These are phyloP conservation scores for Rhodotorula paludigena DNA, from an alignment of 768 basidiomycete species.

Conservation along the genomic window DNA sequence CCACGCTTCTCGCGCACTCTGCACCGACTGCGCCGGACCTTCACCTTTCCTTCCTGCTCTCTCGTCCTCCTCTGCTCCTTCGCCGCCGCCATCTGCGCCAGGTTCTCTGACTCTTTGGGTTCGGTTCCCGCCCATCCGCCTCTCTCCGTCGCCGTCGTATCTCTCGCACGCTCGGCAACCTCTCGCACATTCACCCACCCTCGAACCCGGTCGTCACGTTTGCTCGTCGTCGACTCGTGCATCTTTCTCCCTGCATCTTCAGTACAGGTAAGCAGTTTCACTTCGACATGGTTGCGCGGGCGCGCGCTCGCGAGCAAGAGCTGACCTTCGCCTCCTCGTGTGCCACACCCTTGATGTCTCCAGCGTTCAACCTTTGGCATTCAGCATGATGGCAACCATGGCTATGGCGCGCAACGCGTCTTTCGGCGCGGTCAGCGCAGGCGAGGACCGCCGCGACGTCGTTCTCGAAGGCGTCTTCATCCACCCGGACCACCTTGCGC, in stretches of 20 bases:
- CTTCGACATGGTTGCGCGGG: too few relatives aligned
- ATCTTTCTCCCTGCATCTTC: too few relatives aligned
- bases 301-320: not conserved
- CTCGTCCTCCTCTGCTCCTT: not conserved
- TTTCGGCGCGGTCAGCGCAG: too few relatives aligned
- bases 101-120: not conserved
- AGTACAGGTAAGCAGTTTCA: not conserved
- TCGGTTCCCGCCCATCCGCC: too few relatives aligned
- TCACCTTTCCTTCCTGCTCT: not conserved
- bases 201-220: slow-evolving; percentile 2
- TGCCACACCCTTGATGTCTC: not conserved
- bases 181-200: slow-evolving; percentile 16
- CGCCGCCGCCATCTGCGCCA: not conserved
- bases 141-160: not conserved
- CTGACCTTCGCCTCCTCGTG: not conserved
- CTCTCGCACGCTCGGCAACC: not conserved
- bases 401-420: not conserved
- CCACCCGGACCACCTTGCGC: slow-evolving; percentile 31
- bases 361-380: not conserved
- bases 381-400: not conserved
- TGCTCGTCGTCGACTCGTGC: slow-evolving; percentile 3
- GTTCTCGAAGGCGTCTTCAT: slow-evolving; percentile 23
- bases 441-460: not conserved
- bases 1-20: not conserved
- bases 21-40: not conserved